Evolutionary conservation across 495 filamentous ascomycete species (phyloP), one percentile per base, ranked within the genome.

Genomic region (Aspergillus panamensis): DNA sequence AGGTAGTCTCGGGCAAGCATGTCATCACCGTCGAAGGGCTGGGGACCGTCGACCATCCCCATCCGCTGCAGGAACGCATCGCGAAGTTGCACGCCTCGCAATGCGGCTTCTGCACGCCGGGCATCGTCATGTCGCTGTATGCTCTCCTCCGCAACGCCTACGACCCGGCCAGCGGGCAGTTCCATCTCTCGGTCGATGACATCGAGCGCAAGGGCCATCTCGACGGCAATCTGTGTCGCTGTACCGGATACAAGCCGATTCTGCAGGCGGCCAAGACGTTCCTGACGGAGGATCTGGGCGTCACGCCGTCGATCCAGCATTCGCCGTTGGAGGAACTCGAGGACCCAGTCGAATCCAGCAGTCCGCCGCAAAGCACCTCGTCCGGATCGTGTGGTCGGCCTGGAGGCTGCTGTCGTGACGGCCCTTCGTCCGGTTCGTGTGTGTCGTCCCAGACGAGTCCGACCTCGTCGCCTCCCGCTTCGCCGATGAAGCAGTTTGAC

Each of bases 11-110:
- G 70, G 94, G 94, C 19, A 98, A 98, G 69, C 94, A 98, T 80
- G 91, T 98, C 58, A 96, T 98, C 65, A 98, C 94, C n/a, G 84
- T 98, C n/a, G 94, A 98, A 73, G 94, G 94, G 19, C 94, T 98
- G 69, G 94, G 94, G 12, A 89, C 87, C 64, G 83, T 88, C 40
- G 87, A 91, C 67, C 80, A 80, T 39, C 94, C 94, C 10, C 94
- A 98, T 76, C 90, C 94, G 5, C 78, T 88, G 2, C 94, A 98
- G 70, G 91, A 98, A 72, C 82, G 94, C 39, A 87, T 98, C 57
- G 91, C 90, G 17, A 89, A 86, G 72, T 67, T 79, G 33, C 80
- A 87, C 66, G 85, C 83, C 20, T 84, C 81, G 29, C 85, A 87
- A 67, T 88, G 85, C 63, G 85, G 86, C 6, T 98, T 98, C 70